Conservation (phyloP, 23 red algal species). For the Gracilaria domingensis region DNA sequence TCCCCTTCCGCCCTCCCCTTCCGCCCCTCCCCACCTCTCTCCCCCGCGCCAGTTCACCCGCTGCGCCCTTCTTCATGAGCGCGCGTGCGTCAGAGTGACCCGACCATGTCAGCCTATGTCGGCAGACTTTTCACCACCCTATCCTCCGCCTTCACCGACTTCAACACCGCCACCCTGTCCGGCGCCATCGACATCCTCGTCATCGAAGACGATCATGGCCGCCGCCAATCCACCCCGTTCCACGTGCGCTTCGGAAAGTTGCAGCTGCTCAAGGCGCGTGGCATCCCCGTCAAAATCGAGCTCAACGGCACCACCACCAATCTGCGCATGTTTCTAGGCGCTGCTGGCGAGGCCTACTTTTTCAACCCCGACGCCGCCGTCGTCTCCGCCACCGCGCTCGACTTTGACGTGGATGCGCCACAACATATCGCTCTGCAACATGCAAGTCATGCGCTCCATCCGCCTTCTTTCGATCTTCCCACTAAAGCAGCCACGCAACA, state of each 20-base stretch:
- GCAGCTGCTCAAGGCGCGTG: slow-evolving; percentile 88
- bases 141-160: slow-evolving; percentile 83
- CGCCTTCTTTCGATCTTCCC: slow-evolving; percentile 16
- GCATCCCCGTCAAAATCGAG: slow-evolving; percentile 83
- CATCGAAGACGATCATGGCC: slow-evolving; percentile 81
- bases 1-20: not conserved
- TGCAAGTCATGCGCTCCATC: not conserved
- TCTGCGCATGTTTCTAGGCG: slow-evolving; percentile 82
- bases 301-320: slow-evolving; percentile 75
- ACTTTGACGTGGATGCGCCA: not conserved
- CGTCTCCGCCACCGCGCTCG: not conserved
- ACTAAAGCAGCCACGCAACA: slow-evolving; percentile 16
- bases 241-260: slow-evolving; percentile 99
- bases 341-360: slow-evolving; percentile 99
- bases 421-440: not conserved
- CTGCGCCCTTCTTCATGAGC: not conserved
- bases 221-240: slow-evolving; percentile 77
- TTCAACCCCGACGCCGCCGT: slow-evolving; percentile 55
- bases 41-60: not conserved
- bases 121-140: slow-evolving; percentile 85
- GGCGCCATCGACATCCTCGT: slow-evolving; percentile 98
- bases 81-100: not conserved
- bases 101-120: slow-evolving; percentile 92
- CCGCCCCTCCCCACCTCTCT: not conserved
- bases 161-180: slow-evolving; percentile 97